Conservation (phyloP, 768 basidiomycete species). For the Kwoniella sp. region DNA sequence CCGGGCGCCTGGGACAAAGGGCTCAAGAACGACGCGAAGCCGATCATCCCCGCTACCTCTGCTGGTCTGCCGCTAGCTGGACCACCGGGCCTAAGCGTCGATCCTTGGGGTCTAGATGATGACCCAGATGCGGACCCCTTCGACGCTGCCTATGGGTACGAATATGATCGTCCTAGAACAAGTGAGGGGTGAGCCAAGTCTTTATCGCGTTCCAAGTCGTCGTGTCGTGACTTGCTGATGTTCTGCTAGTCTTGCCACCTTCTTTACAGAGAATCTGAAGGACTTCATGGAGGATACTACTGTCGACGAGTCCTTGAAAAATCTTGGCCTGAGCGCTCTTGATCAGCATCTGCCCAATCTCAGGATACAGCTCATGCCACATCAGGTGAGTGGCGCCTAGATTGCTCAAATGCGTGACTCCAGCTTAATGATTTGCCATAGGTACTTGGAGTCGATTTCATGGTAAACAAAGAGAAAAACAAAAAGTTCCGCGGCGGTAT, state of each 20-base stretch:
- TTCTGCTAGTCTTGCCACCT: slow-evolving; percentile 23
- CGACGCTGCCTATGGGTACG: neutral
- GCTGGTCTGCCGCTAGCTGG: too few species aligned
- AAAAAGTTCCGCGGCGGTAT: slow-evolving; percentile 38
- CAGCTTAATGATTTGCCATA: slow-evolving; percentile 32
- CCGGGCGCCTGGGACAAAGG: too few species aligned
- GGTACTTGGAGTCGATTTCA: slow-evolving; percentile 71
- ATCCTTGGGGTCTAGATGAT: too few species aligned
- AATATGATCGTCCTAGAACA: slow-evolving; percentile 6
- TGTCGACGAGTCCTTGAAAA: slow-evolving; percentile 59
- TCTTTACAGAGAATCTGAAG: slow-evolving; percentile 38
- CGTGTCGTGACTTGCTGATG: neutral
- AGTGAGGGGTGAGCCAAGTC: slow-evolving; percentile 4
- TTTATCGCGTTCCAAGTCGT: neutral
- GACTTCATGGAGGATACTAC: slow-evolving; percentile 54
- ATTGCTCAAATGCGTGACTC: too few species aligned
- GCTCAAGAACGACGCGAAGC: too few species aligned
- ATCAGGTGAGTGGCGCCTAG: slow-evolving; percentile 46
- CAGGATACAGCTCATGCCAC: slow-evolving; percentile 63
- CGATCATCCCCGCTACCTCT: too few species aligned
- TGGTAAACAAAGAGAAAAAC: slow-evolving; percentile 56
- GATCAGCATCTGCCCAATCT: slow-evolving; percentile 59
- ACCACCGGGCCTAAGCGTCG: too few species aligned
- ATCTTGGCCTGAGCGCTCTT: slow-evolving; percentile 57
- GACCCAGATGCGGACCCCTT: too few species aligned